phyloP scores from a whole-genome alignment of 805 yeast species.

The Wickerhamiella allomyrinae region DNA sequence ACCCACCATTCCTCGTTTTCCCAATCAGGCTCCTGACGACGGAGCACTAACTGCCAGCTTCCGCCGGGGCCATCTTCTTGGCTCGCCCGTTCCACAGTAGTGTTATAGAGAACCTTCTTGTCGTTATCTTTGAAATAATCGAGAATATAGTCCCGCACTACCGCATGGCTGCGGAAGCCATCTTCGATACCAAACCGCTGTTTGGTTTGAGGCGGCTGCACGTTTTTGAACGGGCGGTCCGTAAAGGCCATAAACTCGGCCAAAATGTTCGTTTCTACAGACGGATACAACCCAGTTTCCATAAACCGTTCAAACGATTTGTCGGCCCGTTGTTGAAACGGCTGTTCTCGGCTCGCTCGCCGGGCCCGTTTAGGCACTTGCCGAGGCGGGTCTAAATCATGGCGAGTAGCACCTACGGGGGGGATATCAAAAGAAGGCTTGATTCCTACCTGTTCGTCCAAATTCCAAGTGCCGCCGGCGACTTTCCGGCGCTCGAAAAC shows the following conservation, averaged over 20 bases:
- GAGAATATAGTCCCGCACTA: slow-evolving; percentile 8
- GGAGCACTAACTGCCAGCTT: slow-evolving; percentile 6
- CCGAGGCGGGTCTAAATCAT: background rate
- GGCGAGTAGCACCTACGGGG: slow-evolving; percentile 2
- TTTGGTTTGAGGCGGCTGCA: slow-evolving; percentile 4
- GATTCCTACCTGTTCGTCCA: slow-evolving; percentile 10
- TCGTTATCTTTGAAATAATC: slow-evolving; percentile 5
- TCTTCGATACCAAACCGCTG: slow-evolving; percentile 11
- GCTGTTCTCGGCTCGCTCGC: slow-evolving; percentile 3
- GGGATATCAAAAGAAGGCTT: slow-evolving; percentile 1
- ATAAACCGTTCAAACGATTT: background rate
- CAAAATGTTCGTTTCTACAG: slow-evolving; percentile 11
- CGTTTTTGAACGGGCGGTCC: slow-evolving; percentile 5
- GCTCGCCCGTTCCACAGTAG: slow-evolving; percentile 8
- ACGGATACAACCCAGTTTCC: slow-evolving; percentile 9
- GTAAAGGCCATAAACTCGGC: slow-evolving; percentile 13
- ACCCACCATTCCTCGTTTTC: slow-evolving; percentile 7
- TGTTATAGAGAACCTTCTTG: slow-evolving; percentile 4
- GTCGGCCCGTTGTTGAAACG: background rate
- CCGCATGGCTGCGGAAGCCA: slow-evolving; percentile 10
- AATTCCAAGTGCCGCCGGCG: slow-evolving; percentile 14
- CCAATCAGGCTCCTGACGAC: background rate
- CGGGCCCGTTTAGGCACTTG: background rate
- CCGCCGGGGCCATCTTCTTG: slow-evolving; percentile 7
- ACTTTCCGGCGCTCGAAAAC: slow-evolving; percentile 10